Percentiles rank a stretch among this genome's conserved stretches.
Evolutionary conservation across 1,284 basidiomycete genomes (phyloP).

Genomic region (Stereum hirsutum): DNA sequence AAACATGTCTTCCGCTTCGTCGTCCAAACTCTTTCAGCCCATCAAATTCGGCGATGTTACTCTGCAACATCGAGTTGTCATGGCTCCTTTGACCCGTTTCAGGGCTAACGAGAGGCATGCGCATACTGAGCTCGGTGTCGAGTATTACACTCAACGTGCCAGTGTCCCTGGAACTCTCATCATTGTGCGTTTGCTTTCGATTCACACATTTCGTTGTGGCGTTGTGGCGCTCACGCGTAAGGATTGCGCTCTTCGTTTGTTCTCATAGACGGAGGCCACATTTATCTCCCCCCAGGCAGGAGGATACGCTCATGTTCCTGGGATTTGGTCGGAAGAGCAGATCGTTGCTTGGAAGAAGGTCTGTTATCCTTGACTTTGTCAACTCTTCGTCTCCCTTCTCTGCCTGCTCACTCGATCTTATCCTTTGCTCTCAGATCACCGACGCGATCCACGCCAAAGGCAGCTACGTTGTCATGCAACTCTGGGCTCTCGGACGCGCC

Average conservation of each 20-base stretch:
- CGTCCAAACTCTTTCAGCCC: slow-evolving; percentile 32
- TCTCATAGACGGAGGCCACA: slow-evolving; percentile 39
- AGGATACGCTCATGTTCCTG: slow-evolving; percentile 19
- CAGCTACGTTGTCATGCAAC: slow-evolving; percentile 6
- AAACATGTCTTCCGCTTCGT: no score
- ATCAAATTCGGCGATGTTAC: slow-evolving; percentile 26
- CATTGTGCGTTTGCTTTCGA: no score
- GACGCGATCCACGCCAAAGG: slow-evolving; percentile 30
- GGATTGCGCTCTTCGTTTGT: no score
- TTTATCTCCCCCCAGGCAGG: slow-evolving; percentile 30
- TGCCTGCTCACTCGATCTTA: no score
- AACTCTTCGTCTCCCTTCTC: no score
- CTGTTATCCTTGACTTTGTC: background rate
- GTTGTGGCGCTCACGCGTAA: no score
- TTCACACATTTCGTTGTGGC: no score
- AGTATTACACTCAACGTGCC: slow-evolving; percentile 41
- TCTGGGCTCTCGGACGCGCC: slow-evolving; percentile 15
- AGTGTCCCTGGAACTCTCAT: slow-evolving; percentile 34
- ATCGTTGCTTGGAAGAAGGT: slow-evolving; percentile 21
- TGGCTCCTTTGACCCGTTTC: slow-evolving; percentile 37
- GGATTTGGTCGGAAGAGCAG: slow-evolving; percentile 16
- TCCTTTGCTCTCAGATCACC: slow-evolving; percentile 1
- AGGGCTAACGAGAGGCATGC: slow-evolving; percentile 22
- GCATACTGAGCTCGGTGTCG: slow-evolving; percentile 21
- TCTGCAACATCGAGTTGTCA: slow-evolving; percentile 35